phyloP scores from a whole-genome alignment of 2,329 filamentous ascomycete species.

The Coniochaeta pulveracea region DNA sequence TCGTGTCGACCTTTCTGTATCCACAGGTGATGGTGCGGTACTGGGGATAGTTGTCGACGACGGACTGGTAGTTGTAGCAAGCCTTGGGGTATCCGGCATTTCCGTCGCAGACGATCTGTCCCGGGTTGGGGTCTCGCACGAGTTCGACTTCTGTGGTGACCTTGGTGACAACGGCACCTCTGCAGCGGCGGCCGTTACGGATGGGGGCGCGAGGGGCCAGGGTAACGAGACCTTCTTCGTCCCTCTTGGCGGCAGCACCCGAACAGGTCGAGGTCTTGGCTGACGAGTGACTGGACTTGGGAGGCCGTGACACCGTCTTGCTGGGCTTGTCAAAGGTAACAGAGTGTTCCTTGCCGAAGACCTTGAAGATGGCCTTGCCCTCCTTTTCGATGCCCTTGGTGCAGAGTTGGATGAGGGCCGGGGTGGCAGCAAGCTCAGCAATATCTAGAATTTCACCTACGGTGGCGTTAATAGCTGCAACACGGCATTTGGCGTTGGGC shows the following conservation, averaged over 20 bases:
- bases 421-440: conserved; percentile 3
- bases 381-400: conserved; percentile 2
- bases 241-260: neutral
- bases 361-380: conserved; percentile 2
- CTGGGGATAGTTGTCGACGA: neutral
- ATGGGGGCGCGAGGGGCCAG: neutral
- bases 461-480: neutral
- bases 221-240: neutral
- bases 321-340: conserved; percentile 1
- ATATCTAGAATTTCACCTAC: conserved; percentile 2
- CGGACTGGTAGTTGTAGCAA: neutral
- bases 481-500: neutral
- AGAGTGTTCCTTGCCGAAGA: neutral
- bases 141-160: neutral
- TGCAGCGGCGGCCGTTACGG: neutral
- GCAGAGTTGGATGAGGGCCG: conserved; percentile 1
- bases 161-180: neutral
- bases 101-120: neutral
- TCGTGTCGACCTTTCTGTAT: neutral
- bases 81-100: neutral
- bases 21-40: neutral
- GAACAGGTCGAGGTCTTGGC: neutral
- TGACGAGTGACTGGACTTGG: neutral
- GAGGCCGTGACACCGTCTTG: neutral
- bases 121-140: neutral